Conservation (phyloP, 371 early-diverging fungal genomes). For the Mortierella sp. region DNA sequence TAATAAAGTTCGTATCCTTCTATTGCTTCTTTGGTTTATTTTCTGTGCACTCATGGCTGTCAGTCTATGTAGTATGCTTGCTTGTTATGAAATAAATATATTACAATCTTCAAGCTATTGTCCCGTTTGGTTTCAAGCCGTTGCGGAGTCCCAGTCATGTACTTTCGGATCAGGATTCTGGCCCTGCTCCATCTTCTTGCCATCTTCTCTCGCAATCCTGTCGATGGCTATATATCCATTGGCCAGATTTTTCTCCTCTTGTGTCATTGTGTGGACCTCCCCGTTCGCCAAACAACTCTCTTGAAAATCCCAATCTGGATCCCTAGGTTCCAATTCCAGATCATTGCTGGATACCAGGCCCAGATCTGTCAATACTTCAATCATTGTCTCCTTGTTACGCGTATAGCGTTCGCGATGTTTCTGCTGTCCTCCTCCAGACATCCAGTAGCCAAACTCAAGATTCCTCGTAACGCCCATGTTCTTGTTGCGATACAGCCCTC, state of each 20-base stretch:
- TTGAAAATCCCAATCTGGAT: conserved; percentile 32
- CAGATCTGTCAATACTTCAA: conserved; percentile 18
- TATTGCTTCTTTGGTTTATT: too few relatives aligned
- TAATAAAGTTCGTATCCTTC: too few relatives aligned
- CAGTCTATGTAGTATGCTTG: too few relatives aligned
- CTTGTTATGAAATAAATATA: not conserved
- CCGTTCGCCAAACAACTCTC: conserved; percentile 39
- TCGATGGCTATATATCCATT: conserved; percentile 34
- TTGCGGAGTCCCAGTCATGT: conserved; percentile 38
- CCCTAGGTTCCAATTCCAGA: conserved; percentile 17
- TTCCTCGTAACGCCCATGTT: conserved; percentile 57
- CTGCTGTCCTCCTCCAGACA: conserved; percentile 30
- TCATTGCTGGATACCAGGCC: conserved; percentile 15
- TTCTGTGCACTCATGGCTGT: too few relatives aligned
- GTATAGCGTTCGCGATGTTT: conserved; percentile 19
- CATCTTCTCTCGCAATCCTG: conserved; percentile 24
- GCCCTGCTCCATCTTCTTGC: not conserved
- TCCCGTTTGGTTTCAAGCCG: not conserved
- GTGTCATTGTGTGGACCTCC: conserved; percentile 10
- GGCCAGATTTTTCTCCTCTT: conserved; percentile 17
- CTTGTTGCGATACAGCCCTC: conserved; percentile 63
- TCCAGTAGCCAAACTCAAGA: conserved; percentile 51
- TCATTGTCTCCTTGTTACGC: conserved; percentile 12
- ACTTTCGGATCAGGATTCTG: conserved; percentile 20
- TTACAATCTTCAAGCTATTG: not conserved